Conservation (phyloP, 495 filamentous ascomycete species). For the Schizothecium vesticola region DNA sequence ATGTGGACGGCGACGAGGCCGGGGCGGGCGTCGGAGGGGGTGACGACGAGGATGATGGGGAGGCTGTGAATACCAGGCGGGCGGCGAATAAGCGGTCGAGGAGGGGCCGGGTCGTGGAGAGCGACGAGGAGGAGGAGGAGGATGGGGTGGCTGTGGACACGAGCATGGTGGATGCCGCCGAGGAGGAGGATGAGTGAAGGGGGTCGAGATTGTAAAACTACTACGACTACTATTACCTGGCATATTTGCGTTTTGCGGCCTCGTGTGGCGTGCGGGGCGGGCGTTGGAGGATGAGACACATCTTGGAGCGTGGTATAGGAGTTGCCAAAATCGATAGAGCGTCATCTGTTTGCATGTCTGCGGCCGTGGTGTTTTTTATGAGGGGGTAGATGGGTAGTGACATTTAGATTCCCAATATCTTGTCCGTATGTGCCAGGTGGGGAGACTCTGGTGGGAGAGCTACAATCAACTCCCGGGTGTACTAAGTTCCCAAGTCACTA, state of each 20-base stretch:
- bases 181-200: conserved; percentile 31
- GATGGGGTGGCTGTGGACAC: conserved; percentile 15
- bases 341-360: too few species aligned
- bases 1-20: conserved; percentile 20
- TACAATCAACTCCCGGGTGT: too few species aligned
- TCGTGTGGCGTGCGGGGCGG: too few species aligned
- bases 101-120: conserved; percentile 40
- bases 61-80: conserved; percentile 21
- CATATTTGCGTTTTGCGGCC: not conserved
- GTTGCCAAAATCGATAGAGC: too few species aligned
- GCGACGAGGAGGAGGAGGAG: conserved; percentile 37
- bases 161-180: conserved; percentile 34
- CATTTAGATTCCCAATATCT: too few species aligned
- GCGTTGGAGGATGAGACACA: not conserved
- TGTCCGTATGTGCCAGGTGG: too few species aligned
- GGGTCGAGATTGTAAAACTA: conserved; percentile 1
- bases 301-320: too few species aligned
- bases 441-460: too few species aligned
- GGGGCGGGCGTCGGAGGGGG: conserved; percentile 26
- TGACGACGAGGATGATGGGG: conserved; percentile 42
- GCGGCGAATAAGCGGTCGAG: conserved; percentile 27
- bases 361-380: too few species aligned
- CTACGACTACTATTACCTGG: not conserved
- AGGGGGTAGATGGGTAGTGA: too few species aligned
- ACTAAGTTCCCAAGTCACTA: too few species aligned